These are phyloP conservation scores for Botryotinia calthae DNA, from an alignment of 2,329 filamentous ascomycete genomes.

Conservation along the genomic window DNA sequence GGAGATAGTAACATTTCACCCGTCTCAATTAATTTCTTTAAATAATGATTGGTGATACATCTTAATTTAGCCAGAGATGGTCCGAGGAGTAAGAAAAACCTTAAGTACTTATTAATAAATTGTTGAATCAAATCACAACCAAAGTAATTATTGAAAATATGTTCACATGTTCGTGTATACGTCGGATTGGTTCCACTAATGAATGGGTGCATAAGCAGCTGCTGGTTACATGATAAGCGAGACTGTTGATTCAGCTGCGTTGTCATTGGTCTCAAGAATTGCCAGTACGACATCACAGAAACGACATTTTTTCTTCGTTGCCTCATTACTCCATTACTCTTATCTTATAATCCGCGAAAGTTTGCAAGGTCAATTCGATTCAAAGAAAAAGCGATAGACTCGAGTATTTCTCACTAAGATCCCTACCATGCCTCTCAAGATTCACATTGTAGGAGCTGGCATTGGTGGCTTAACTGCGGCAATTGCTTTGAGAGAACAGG, in stretches of 20 bases:
- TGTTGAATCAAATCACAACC: not conserved
- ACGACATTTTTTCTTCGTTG: not conserved
- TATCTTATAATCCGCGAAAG: not conserved
- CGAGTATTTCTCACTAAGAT: not conserved
- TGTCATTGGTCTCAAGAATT: not conserved
- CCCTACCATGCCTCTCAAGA: constrained; percentile 24
- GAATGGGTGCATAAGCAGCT: not conserved
- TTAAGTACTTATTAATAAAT: not conserved
- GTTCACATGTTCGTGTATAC: not conserved
- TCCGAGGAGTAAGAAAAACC: not conserved
- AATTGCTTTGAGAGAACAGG: constrained; percentile 59
- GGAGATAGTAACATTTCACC: not conserved
- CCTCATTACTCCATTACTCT: no score
- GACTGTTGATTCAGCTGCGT: not conserved
- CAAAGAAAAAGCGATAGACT: not conserved
- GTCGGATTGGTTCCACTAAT: not conserved
- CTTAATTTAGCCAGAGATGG: no score
- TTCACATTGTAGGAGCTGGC: constrained; percentile 54
- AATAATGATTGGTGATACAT: not conserved
- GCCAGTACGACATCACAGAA: not conserved
- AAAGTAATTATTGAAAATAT: not conserved
- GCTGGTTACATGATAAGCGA: not conserved
- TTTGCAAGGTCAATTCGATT: not conserved
- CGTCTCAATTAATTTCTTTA: not conserved
- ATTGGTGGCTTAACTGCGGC: constrained; percentile 60